Evolutionary conservation across 2,329 filamentous ascomycete species (phyloP).

Genomic region (Cladosporium sp.): DNA sequence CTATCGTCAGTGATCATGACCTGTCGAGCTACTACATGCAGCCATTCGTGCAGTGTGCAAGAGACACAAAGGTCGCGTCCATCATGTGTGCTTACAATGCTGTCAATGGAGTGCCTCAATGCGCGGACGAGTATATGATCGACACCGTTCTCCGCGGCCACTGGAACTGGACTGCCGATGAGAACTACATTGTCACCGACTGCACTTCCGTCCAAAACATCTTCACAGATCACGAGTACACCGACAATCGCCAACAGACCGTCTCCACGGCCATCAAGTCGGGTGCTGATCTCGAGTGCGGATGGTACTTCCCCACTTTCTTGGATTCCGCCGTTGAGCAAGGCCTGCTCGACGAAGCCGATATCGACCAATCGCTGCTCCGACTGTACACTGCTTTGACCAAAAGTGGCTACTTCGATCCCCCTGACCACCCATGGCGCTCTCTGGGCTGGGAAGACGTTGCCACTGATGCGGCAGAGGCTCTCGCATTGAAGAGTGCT

Average conservation of each 20-base stretch:
- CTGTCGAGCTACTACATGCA: conserved; percentile 14
- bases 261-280: conserved; percentile 50
- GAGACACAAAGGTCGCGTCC: conserved; percentile 12
- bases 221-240: conserved; percentile 46
- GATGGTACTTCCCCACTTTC: conserved; percentile 39
- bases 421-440: conserved; percentile 45
- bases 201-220: conserved; percentile 63
- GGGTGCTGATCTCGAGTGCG: conserved; percentile 53
- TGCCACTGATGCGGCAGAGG: conserved; percentile 50
- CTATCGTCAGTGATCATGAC: conserved; percentile 9
- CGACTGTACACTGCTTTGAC: conserved; percentile 55
- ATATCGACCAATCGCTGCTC: conserved; percentile 49
- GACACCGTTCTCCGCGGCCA: conserved; percentile 61
- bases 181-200: conserved; percentile 62
- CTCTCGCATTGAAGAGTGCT: conserved; percentile 54
- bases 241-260: conserved; percentile 42
- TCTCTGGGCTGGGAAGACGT: conserved; percentile 56
- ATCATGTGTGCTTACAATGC: conserved; percentile 20
- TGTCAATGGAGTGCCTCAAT: conserved; percentile 61
- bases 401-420: conserved; percentile 56
- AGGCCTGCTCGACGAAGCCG: conserved; percentile 40
- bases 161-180: conserved; percentile 57
- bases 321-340: conserved; percentile 41
- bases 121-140: conserved; percentile 60
- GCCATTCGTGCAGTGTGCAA: conserved; percentile 15